Evolutionary conservation across 805 yeast genomes (phyloP).

Genomic region (Candida easanensis): DNA sequence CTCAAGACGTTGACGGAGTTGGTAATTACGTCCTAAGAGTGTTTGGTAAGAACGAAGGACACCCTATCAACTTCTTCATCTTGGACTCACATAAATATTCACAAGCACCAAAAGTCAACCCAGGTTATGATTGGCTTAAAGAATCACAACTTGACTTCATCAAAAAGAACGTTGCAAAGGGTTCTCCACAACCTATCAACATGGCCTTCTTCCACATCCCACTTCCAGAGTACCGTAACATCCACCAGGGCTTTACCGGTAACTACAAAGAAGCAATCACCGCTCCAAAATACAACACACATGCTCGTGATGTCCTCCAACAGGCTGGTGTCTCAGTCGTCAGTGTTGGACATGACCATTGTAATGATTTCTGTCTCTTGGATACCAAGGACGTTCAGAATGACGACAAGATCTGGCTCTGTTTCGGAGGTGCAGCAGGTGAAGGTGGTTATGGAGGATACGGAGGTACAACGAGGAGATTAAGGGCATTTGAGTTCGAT

Average conservation of each 20-base stretch:
- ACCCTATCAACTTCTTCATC: conserved; percentile 64
- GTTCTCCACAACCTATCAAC: conserved; percentile 44
- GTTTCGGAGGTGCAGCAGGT: conserved; percentile 93
- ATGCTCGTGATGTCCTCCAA: conserved; percentile 56
- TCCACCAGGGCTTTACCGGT: conserved; percentile 53
- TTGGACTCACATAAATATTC: conserved; percentile 84
- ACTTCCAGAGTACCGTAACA: conserved; percentile 72
- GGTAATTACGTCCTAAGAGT: conserved; percentile 75
- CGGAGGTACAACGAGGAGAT: conserved; percentile 79
- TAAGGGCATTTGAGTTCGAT: conserved; percentile 71
- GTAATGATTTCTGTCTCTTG: conserved; percentile 82
- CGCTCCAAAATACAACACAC: conserved; percentile 71
- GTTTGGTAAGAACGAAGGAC: conserved; percentile 28
- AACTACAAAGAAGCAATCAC: conserved; percentile 67
- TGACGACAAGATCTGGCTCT: conserved; percentile 57
- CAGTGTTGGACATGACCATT: conserved; percentile 93
- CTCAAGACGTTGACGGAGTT: conserved; percentile 67
- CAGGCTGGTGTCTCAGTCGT: conserved; percentile 71
- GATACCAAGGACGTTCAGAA: conserved; percentile 39
- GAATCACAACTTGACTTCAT: conserved; percentile 64
- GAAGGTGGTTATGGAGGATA: conserved; percentile 97
- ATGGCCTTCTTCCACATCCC: conserved; percentile 97
- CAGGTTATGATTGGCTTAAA: conserved; percentile 87
- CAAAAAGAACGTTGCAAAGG: conserved; percentile 28
- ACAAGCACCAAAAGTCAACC: conserved; percentile 56